Evolutionary conservation across 495 filamentous ascomycete genomes (phyloP).

Genomic region (Penicillium paxilli): DNA sequence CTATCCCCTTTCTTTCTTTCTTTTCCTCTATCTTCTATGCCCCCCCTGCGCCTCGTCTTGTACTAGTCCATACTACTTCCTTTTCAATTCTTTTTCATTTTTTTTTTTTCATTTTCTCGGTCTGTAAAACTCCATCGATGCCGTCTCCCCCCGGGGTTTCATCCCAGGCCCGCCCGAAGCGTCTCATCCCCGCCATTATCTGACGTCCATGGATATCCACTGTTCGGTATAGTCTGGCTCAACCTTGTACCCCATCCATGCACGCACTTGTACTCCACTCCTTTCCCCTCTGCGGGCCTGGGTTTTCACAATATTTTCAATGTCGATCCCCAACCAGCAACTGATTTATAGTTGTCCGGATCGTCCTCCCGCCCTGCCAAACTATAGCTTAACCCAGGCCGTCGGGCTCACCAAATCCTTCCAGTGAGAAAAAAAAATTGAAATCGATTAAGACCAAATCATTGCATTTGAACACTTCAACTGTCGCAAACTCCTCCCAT

Average conservation of each 20-base stretch:
- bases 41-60: too few relatives aligned
- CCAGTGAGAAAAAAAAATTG: background rate
- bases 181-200: conserved; percentile 11
- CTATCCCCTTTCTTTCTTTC: background rate
- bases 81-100: background rate
- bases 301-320: conserved; percentile 13
- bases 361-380: conserved; percentile 38
- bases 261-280: conserved; percentile 19
- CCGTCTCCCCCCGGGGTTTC: background rate
- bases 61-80: too few relatives aligned
- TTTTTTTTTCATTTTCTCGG: background rate
- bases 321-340: conserved; percentile 22
- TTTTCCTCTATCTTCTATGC: background rate
- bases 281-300: conserved; percentile 10
- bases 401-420: conserved; percentile 31
- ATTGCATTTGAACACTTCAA: background rate
- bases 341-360: conserved; percentile 32
- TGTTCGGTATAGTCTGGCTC: conserved; percentile 17
- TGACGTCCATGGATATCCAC: conserved; percentile 16
- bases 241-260: conserved; percentile 23
- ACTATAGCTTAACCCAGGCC: conserved; percentile 48
- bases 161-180: conserved; percentile 7
- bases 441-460: background rate
- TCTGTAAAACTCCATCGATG: too few relatives aligned
- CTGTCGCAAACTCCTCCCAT: background rate